Evolutionary conservation across 352 stramenopile species (phyloP).

Genomic region (Globisporangium uncinulatum): DNA sequence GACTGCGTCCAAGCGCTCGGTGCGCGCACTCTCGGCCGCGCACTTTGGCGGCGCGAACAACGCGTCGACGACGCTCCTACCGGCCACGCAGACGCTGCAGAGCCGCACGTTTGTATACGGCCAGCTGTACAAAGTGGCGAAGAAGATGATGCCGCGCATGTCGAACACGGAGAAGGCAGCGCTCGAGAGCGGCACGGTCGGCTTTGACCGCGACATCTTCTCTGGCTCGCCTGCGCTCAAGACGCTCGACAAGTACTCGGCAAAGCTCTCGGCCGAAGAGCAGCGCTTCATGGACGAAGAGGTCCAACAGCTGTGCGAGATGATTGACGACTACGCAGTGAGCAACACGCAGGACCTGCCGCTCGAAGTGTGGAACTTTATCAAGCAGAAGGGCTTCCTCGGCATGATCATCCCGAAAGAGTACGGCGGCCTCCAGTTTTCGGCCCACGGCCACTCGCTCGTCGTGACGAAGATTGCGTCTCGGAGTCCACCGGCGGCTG

Average conservation of each 20-base stretch:
- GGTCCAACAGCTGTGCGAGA: slow-evolving; percentile 92
- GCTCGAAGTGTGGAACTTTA: slow-evolving; percentile 93
- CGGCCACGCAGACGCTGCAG: slow-evolving; percentile 51
- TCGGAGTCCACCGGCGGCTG: slow-evolving; percentile 85
- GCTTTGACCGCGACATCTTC: slow-evolving; percentile 98
- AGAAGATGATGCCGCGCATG: slow-evolving; percentile 95
- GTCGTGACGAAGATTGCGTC: slow-evolving; percentile 93
- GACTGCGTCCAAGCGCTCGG: slow-evolving; percentile 32
- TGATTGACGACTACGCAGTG: slow-evolving; percentile 96
- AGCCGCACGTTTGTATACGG: slow-evolving; percentile 80
- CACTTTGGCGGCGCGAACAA: not conserved
- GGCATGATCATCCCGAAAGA: slow-evolving; percentile 98
- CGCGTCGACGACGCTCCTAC: slow-evolving; percentile 21
- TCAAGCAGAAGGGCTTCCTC: slow-evolving; percentile 95
- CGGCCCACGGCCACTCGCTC: slow-evolving; percentile 86
- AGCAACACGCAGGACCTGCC: slow-evolving; percentile 90
- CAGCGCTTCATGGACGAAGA: slow-evolving; percentile 95
- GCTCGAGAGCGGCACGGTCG: slow-evolving; percentile 93
- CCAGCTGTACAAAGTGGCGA: slow-evolving; percentile 91
- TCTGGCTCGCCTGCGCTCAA: slow-evolving; percentile 89
- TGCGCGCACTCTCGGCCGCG: slow-evolving; percentile 9
- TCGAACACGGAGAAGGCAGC: slow-evolving; percentile 94
- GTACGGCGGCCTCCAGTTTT: slow-evolving; percentile 90
- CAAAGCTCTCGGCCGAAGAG: slow-evolving; percentile 91
- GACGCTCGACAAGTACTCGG: slow-evolving; percentile 93